Percentiles rank a stretch among this genome's conserved stretches.
These are phyloP conservation scores for Glycine latifolia DNA, from an alignment of 306 rosid species.

Conservation along the genomic window DNA sequence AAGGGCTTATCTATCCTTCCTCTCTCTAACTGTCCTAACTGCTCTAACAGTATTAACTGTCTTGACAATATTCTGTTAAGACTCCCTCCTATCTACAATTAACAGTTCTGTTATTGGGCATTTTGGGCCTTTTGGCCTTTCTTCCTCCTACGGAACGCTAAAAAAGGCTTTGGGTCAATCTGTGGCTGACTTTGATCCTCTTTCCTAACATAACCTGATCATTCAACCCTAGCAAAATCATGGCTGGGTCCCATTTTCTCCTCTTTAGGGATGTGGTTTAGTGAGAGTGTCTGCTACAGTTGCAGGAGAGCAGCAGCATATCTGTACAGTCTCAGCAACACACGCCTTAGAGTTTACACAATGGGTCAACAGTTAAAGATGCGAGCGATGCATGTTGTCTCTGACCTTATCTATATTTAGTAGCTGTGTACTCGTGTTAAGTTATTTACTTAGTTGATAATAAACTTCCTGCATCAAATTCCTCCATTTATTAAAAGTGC, in stretches of 20 bases:
- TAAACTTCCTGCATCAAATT: neutral
- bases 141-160: no score
- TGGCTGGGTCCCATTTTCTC: neutral
- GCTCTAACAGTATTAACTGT: no score
- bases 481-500: neutral
- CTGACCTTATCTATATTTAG: neutral
- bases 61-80: no score
- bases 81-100: no score
- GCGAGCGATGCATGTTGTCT: neutral
- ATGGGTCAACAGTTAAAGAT: neutral
- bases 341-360: no score
- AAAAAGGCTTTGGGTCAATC: no score
- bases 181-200: no score
- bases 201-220: neutral
- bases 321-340: neutral
- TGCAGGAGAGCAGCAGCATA: neutral
- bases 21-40: no score
- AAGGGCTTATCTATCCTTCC: no score
- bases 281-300: neutral
- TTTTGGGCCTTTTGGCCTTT: no score
- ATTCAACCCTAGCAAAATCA: neutral
- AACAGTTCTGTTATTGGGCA: no score
- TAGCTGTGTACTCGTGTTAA: neutral
- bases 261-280: neutral
- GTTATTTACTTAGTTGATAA: neutral